These are phyloP conservation scores for Naematelia aurantialba DNA, from an alignment of 768 basidiomycete species.

Conservation along the genomic window DNA sequence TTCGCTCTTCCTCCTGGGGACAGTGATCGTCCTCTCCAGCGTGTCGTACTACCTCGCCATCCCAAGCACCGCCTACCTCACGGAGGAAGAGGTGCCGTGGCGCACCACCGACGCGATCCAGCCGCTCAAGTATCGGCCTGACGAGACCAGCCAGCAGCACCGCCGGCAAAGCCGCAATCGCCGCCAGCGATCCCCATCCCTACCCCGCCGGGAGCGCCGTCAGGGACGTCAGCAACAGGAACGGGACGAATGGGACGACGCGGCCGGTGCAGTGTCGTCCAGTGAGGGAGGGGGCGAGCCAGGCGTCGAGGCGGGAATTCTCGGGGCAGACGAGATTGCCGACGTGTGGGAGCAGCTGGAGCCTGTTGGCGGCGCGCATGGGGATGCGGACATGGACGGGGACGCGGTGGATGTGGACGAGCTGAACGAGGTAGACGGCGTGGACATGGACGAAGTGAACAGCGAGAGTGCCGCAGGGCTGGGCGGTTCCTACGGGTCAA, in stretches of 20 bases:
- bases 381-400: too few relatives aligned
- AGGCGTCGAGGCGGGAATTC: constrained; percentile 1
- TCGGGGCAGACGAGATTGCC: constrained; percentile 3
- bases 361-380: too few relatives aligned
- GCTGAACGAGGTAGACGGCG: constrained; percentile 15
- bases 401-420: too few relatives aligned
- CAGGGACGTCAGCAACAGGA: too few relatives aligned
- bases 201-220: too few relatives aligned
- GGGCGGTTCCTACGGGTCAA: background rate
- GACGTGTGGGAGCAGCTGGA: constrained; percentile 23
- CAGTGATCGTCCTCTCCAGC: constrained; percentile 84
- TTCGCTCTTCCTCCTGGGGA: constrained; percentile 76
- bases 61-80: constrained; percentile 70
- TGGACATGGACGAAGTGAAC: constrained; percentile 17
- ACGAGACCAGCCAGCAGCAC: background rate
- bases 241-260: constrained; percentile 7
- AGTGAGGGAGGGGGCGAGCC: constrained; percentile 6
- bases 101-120: constrained; percentile 59
- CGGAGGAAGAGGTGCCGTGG: constrained; percentile 65
- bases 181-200: too few relatives aligned
- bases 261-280: constrained; percentile 3
- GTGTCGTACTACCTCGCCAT: constrained; percentile 86
- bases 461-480: background rate
- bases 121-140: constrained; percentile 34
- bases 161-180: too few relatives aligned